Evolutionary conservation across 441 rosid genomes (phyloP).

Genomic region (Syzygium malaccense): DNA sequence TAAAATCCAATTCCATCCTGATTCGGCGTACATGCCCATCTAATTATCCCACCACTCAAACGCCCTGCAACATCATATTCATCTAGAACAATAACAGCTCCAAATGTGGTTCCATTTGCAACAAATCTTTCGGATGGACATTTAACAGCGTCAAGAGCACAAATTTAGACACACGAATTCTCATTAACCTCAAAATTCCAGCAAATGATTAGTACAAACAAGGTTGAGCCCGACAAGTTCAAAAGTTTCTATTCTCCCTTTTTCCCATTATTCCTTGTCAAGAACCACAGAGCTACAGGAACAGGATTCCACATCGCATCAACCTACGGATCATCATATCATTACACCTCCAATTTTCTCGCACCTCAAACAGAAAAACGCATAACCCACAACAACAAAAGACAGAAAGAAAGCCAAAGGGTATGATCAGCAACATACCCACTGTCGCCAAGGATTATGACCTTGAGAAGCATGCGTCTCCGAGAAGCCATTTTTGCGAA

Average conservation of each 20-base stretch:
- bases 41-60: background rate
- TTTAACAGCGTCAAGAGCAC: background rate
- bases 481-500: conserved; percentile 8
- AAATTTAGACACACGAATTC: background rate
- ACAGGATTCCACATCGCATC: background rate
- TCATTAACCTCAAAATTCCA: background rate
- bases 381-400: background rate
- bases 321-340: background rate
- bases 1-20: background rate
- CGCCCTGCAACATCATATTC: background rate
- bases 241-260: background rate
- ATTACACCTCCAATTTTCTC: background rate
- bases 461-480: conserved; percentile 17
- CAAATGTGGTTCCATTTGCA: background rate
- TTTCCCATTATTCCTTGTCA: background rate
- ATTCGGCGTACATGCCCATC: background rate
- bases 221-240: background rate
- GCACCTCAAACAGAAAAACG: background rate
- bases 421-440: background rate
- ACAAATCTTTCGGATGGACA: background rate
- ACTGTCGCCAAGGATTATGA: conserved; percentile 14
- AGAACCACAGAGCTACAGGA: background rate
- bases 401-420: background rate
- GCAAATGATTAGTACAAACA: background rate
- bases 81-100: background rate